Evolutionary conservation across 495 filamentous ascomycete species (phyloP).

Genomic region (Podospora tetraspora): DNA sequence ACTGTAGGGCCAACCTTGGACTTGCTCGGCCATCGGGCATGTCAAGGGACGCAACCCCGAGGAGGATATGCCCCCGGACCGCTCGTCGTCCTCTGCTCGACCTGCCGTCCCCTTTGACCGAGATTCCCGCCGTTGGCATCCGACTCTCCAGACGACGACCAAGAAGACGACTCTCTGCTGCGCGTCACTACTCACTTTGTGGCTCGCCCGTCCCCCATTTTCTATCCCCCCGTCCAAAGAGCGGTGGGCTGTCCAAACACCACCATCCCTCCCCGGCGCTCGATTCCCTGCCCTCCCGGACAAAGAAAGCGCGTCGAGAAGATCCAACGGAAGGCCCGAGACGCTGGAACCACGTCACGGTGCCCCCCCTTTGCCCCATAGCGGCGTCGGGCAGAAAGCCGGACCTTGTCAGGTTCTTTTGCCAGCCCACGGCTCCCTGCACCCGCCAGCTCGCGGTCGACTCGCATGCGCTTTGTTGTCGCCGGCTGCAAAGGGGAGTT

Average conservation of each 20-base stretch:
- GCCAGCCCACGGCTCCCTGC: background rate
- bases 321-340: conserved; percentile 30
- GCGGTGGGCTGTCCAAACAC: conserved; percentile 44
- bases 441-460: background rate
- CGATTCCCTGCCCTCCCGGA: conserved; percentile 40
- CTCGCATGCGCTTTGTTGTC: conserved; percentile 28
- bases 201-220: background rate
- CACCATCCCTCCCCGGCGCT: conserved; percentile 34
- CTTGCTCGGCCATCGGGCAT: background rate
- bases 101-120: conserved; percentile 5
- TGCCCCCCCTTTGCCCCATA: conserved; percentile 37
- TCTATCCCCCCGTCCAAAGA: conserved; percentile 39
- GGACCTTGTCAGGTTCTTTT: conserved; percentile 35
- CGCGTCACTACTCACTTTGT: conserved; percentile 40
- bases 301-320: conserved; percentile 45
- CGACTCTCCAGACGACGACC: background rate
- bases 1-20: background rate
- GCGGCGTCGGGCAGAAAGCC: conserved; percentile 36
- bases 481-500: conserved; percentile 21
- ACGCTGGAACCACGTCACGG: conserved; percentile 28
- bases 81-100: conserved; percentile 5
- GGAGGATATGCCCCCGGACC: background rate
- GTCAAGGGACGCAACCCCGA: conserved; percentile 1
- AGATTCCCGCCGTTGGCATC: background rate
- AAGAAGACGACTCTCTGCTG: background rate